Base-by-base conservation (phyloP, 768 basidiomycete genomes). In the Rickenella mellea region DNA sequence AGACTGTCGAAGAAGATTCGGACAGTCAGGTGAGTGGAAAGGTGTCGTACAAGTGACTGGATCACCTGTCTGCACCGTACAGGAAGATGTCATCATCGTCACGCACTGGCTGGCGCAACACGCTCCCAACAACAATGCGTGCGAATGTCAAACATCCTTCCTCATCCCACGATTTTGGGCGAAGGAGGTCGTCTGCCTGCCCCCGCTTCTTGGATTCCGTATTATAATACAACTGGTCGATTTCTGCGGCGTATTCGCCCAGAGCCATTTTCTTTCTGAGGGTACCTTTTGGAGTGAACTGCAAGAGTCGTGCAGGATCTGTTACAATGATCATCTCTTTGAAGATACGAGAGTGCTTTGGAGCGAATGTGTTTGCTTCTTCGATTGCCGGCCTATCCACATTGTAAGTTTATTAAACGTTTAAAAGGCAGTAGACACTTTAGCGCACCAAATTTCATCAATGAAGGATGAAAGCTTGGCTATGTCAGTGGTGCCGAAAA, bases 71-170 rank as follows among this genome's bases (percentile, higher is more conserved):
- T 17, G 52, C 65, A 4, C 68, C 68, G 27, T 58, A 41, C 36
- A 61, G 57, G 46, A 70, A 68, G 21, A 71, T 41, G 41, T 69
- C 66, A 15, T 60, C 63, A 1, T 48, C 44, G 43, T 69, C 67
- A 4, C 40, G 37, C 10, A 64, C 37, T 1, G 41, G 27, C 2
- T 31, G 35, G 6, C 38, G 36, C 48, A 71, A 38, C 7, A 70
- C 58, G n/a, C 54, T 58, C 15, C 46, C 28, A n/a, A 71, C 59
- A 9, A 61, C 58, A 14, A 42, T 42, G 8, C 60, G 50, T 11
- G 24, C 24, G 33, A 36, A 36, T n/a, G n/a, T n/a, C n/a, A n/a
- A n/a, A n/a, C n/a, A n/a, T n/a, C n/a, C n/a, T n/a, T n/a, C n/a
- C n/a, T n/a, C n/a, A n/a, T n/a, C n/a, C n/a, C n/a, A n/a, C n/a